These are phyloP conservation scores for Codiaeum variegatum DNA, from an alignment of 441 rosid genomes.

Conservation along the genomic window DNA sequence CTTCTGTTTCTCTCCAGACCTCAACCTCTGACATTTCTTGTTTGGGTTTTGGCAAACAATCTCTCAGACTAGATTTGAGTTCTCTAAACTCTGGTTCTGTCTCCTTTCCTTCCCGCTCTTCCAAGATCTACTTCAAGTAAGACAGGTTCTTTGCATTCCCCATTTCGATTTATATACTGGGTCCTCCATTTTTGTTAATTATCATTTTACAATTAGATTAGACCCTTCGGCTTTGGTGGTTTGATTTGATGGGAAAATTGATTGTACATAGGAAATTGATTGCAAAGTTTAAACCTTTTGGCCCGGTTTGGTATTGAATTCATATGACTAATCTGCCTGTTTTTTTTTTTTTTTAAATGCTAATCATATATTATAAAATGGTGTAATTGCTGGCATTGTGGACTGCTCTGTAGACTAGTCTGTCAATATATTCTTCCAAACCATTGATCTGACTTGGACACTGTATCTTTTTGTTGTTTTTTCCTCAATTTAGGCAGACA, in stretches of 20 bases:
- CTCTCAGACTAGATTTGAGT: constrained; percentile 2
- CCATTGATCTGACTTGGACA: not conserved
- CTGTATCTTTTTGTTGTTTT: not conserved
- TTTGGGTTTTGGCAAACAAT: not conserved
- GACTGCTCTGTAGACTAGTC: not conserved
- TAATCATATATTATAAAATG: not conserved
- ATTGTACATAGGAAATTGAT: not conserved
- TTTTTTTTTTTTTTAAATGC: not conserved
- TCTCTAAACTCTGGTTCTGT: constrained; percentile 30
- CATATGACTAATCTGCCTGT: not conserved
- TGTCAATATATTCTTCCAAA: not conserved
- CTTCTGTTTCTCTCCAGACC: constrained; percentile 19
- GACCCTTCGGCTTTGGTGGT: not conserved
- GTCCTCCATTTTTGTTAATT: too few relatives aligned
- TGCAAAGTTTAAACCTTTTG: not conserved
- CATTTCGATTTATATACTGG: not conserved
- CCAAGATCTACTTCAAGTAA: constrained; percentile 36
- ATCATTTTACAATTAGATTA: too few relatives aligned
- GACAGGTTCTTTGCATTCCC: constrained; percentile 11
- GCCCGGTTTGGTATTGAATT: not conserved
- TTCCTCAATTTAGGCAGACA: not conserved
- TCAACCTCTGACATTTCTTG: constrained; percentile 11
- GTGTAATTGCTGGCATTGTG: too few relatives aligned
- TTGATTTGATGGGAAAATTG: not conserved
- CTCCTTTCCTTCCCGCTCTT: constrained; percentile 34